Evolutionary conservation across 768 basidiomycete species (phyloP), one percentile per base, ranked within the genome.

Genomic region (Chalciporus pseudorubinellus): DNA sequence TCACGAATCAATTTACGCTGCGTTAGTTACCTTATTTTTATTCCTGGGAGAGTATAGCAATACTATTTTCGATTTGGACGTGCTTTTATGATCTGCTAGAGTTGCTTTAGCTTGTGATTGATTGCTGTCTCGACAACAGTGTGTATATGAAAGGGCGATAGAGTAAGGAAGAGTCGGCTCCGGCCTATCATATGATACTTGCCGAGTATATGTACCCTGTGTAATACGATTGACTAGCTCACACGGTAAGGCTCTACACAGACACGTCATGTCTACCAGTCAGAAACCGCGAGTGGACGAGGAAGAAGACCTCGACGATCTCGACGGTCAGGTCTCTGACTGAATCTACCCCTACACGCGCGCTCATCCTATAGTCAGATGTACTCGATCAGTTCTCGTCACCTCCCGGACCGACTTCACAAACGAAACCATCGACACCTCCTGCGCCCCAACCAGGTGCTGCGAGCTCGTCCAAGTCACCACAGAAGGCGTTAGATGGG

Each of bases 331-430:
- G 10, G 50, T 44, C 31, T 42, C 26, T 29, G 13, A 14, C 28
- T 48, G 19, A 22, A 34, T 24, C 18, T 29, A 24, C 29, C 46
- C 33, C 28, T 43, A 51, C 31, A 13, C 20, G 28, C 42, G 29
- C 42, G 14, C 50, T 63, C 54, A 63, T 55, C 39, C 3, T 13
- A 13, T 33, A n/a, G 24, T 28, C 51, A 80, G 79, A 80, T 59
- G 74, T 81, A 44, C 70, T 81, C 29, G 74, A 77, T 55, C 72
- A 77, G 52, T 80, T 81, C 54, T 55, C 57, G 12, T 48, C 64
- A 8, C 61, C 28, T 56, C 60, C 45, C 34, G 59, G 13, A 28
- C 56, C 43, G 43, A 56, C 14, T n/a, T 36, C 34, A 16, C 34
- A 36, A 24, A 33, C 64, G 2, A 51, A 47, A 54, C 52, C 33